A percentile compares a stretch with the other conserved stretches of the same genome.
phyloP scores from a whole-genome alignment of 2,329 filamentous ascomycete species.

The Trichoderma asperellum region DNA sequence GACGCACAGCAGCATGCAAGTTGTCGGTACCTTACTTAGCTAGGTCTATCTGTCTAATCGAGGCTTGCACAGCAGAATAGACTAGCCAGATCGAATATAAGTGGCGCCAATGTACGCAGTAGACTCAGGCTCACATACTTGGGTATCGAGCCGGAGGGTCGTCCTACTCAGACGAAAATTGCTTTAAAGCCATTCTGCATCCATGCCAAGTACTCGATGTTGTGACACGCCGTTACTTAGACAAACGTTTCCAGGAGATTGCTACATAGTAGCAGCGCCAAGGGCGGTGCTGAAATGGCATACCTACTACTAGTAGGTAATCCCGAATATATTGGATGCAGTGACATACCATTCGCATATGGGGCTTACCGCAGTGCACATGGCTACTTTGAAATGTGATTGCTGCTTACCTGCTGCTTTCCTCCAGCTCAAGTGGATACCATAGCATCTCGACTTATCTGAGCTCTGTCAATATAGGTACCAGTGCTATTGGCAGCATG shows the following conservation, averaged over 20 bases:
- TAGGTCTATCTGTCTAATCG: constrained; percentile 2
- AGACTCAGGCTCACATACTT: neutral
- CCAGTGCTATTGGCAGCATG: neutral
- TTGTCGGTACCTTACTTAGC: constrained; percentile 5
- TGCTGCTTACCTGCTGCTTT: neutral
- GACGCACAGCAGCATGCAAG: constrained; percentile 9
- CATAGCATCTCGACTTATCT: neutral
- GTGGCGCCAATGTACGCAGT: neutral
- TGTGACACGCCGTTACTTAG: neutral
- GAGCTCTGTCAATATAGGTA: neutral
- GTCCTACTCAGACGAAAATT: neutral
- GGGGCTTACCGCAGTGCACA: neutral
- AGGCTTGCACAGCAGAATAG: neutral
- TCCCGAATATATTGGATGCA: neutral
- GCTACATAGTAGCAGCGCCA: neutral
- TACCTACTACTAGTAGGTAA: neutral
- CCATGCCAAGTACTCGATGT: neutral
- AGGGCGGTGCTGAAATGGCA: neutral
- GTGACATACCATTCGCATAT: constrained; percentile 5
- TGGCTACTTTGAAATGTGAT: constrained; percentile 4
- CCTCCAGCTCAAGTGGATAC: too few species aligned
- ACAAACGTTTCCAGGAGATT: neutral
- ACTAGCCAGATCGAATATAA: constrained; percentile 13
- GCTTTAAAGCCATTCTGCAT: neutral
- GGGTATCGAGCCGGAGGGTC: neutral